Conservation (phyloP, 2,329 filamentous ascomycete species). For the Corniculantispora saksenae region DNA sequence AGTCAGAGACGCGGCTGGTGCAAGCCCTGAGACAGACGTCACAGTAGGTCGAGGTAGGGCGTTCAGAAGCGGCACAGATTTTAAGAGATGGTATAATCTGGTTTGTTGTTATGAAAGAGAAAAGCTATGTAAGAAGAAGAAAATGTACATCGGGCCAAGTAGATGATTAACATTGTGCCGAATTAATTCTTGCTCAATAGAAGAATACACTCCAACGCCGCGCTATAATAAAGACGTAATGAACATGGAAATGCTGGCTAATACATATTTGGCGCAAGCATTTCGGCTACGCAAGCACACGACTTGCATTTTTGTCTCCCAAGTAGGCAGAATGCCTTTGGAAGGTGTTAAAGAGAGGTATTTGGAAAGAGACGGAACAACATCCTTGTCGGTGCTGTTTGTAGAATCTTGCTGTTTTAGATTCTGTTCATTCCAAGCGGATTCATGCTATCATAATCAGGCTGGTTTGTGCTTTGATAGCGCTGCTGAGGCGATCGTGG, state of each 20-base stretch:
- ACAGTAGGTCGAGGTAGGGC: not conserved
- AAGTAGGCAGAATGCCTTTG: not conserved
- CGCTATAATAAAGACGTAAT: conserved; percentile 15
- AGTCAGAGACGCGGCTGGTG: not conserved
- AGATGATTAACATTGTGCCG: not conserved
- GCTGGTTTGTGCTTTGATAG: conserved; percentile 25
- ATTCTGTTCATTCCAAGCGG: conserved; percentile 59
- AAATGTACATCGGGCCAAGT: conserved; percentile 1
- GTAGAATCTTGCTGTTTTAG: conserved; percentile 28
- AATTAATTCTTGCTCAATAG: conserved; percentile 7
- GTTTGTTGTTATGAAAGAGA: not conserved
- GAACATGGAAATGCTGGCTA: not conserved
- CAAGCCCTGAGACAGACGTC: not conserved
- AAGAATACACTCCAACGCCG: conserved; percentile 10
- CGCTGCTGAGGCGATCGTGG: not conserved
- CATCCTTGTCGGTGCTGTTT: not conserved
- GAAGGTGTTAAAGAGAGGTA: not conserved
- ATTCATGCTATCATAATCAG: conserved; percentile 46
- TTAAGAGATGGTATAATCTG: not conserved
- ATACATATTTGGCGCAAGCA: not conserved
- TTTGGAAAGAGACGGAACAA: not conserved
- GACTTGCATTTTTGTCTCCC: not conserved
- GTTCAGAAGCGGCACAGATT: not conserved
- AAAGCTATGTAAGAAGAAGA: conserved; percentile 1
- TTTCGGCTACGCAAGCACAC: not conserved